Percentiles rank a stretch among this genome's conserved stretches.
phyloP scores from a whole-genome alignment of 108 stramenopile genomes.

The Cyclotella sp. region DNA sequence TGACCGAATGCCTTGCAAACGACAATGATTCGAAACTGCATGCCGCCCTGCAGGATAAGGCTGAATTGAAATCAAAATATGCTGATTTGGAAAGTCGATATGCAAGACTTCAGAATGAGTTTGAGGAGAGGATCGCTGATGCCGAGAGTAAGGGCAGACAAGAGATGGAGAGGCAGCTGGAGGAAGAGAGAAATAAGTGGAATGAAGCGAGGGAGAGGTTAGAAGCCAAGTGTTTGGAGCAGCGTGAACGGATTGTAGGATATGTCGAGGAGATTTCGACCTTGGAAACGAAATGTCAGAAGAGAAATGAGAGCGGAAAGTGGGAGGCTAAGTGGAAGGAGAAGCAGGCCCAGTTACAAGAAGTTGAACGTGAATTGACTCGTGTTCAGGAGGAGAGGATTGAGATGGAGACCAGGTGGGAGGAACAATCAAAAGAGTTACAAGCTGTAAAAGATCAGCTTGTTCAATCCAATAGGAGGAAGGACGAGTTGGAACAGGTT shows the following conservation, averaged over 20 bases:
- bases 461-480: not conserved
- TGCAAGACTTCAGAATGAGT: no score
- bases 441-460: not conserved
- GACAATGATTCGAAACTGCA: not conserved
- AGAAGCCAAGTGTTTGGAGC: not conserved
- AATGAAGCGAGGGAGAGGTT: constrained; percentile 2
- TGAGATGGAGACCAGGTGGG: not conserved
- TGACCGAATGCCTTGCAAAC: not conserved
- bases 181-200: not conserved
- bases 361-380: not conserved
- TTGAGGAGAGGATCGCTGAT: no score
- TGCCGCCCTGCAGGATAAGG: constrained; percentile 4
- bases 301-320: not conserved
- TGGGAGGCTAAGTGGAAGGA: constrained; percentile 3
- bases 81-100: not conserved
- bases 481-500: not conserved
- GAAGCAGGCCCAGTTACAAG: not conserved
- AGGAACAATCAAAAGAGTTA: not conserved
- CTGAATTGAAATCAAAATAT: not conserved
- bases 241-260: constrained; percentile 6
- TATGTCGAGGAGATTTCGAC: constrained; percentile 2
- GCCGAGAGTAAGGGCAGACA: no score
- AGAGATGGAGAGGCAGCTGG: not conserved
- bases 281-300: constrained; percentile 5
- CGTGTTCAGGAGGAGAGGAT: not conserved